These are phyloP conservation scores for Fusarium haematococcum DNA, from an alignment of 2,329 filamentous ascomycete genomes.

Conservation along the genomic window DNA sequence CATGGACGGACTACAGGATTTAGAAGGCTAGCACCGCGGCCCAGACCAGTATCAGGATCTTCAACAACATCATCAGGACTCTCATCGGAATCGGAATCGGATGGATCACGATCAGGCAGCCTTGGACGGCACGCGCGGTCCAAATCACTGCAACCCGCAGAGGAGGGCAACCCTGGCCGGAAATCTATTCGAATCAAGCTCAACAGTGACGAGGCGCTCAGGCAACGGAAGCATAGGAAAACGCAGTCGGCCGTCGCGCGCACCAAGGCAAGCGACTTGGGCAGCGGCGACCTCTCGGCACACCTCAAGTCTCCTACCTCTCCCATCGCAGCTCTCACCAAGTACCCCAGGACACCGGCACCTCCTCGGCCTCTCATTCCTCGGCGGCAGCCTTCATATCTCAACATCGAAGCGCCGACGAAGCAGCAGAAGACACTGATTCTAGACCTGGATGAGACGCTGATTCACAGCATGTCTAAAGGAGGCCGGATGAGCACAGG, in stretches of 20 bases:
- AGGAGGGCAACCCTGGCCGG: slow-evolving; percentile 74
- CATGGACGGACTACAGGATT: slow-evolving; percentile 46
- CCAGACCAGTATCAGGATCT: slow-evolving; percentile 47
- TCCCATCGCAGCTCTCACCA: slow-evolving; percentile 80
- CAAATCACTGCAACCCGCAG: slow-evolving; percentile 68
- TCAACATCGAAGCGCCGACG: slow-evolving; percentile 67
- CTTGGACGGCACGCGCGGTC: slow-evolving; percentile 68
- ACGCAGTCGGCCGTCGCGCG: slow-evolving; percentile 62
- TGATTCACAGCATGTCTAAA: slow-evolving; percentile 98
- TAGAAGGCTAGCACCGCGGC: slow-evolving; percentile 43
- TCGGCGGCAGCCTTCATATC: slow-evolving; percentile 88
- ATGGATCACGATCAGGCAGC: slow-evolving; percentile 52
- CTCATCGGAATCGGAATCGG: slow-evolving; percentile 78
- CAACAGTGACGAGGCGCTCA: slow-evolving; percentile 80
- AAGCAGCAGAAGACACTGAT: slow-evolving; percentile 91
- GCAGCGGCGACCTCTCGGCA: slow-evolving; percentile 70
- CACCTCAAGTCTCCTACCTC: slow-evolving; percentile 95
- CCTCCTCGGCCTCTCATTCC: slow-evolving; percentile 93
- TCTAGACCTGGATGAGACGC: slow-evolving; percentile 93
- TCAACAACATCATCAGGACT: slow-evolving; percentile 70
- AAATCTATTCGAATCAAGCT: slow-evolving; percentile 93
- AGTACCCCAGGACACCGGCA: slow-evolving; percentile 89
- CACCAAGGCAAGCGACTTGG: slow-evolving; percentile 55
- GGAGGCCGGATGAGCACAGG: slow-evolving; percentile 95
- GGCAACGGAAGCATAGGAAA: slow-evolving; percentile 78